These are phyloP conservation scores for Pisolithus tinctorius DNA, from an alignment of 768 basidiomycete species.

Conservation along the genomic window DNA sequence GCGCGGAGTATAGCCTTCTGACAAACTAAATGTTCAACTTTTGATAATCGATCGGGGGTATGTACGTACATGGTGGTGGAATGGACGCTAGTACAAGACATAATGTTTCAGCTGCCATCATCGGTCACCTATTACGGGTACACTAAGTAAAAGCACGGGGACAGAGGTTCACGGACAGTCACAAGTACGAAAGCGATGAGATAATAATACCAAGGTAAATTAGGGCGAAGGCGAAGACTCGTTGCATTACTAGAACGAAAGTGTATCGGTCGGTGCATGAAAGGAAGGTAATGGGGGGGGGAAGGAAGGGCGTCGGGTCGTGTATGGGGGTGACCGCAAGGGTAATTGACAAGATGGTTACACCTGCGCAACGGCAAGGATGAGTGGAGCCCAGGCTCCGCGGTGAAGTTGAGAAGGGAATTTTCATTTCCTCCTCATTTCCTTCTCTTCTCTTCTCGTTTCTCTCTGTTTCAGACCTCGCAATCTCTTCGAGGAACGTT, in stretches of 20 bases:
- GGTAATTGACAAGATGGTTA: slow-evolving; percentile 2
- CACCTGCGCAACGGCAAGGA: slow-evolving; percentile 1
- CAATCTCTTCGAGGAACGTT: slow-evolving; percentile 9
- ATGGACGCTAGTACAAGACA: too few relatives aligned
- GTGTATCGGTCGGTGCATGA: neutral
- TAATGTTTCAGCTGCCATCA: too few relatives aligned
- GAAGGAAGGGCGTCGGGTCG: neutral
- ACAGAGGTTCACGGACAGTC: too few relatives aligned
- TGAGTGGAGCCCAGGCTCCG: neutral
- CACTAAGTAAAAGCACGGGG: too few relatives aligned
- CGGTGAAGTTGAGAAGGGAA: neutral
- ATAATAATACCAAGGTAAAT: neutral
- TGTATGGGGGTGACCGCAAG: neutral
- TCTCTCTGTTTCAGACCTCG: slow-evolving; percentile 6
- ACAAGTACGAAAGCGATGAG: too few relatives aligned
- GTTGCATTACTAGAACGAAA: neutral
- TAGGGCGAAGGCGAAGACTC: neutral
- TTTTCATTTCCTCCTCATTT: neutral
- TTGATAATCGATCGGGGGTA: too few relatives aligned
- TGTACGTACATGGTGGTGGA: too few relatives aligned
- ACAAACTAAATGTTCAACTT: too few relatives aligned
- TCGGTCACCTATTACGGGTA: too few relatives aligned
- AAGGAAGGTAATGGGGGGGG: neutral
- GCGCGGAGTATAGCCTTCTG: too few relatives aligned
- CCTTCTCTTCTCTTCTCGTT: neutral